These are phyloP conservation scores for Diaporthe sp. DNA, from an alignment of 2,329 filamentous ascomycete genomes.

Conservation along the genomic window DNA sequence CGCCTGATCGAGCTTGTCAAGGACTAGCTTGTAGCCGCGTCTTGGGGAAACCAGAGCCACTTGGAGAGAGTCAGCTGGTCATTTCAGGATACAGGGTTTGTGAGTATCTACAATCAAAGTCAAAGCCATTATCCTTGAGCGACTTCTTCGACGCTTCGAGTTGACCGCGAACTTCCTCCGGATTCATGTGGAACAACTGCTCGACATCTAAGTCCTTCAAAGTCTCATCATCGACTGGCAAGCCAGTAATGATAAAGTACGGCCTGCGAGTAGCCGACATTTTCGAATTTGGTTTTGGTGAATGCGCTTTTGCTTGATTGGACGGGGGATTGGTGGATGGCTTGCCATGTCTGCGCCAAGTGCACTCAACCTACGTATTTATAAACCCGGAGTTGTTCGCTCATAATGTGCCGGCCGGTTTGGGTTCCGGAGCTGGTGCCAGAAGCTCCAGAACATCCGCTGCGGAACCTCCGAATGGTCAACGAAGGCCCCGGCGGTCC, in stretches of 20 bases:
- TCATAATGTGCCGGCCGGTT: no score
- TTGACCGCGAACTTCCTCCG: neutral
- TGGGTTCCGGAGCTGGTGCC: no score
- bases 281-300: neutral
- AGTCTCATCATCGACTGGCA: neutral
- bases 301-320: no score
- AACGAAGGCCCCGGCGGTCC: neutral
- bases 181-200: neutral
- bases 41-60: neutral
- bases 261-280: conserved; percentile 7
- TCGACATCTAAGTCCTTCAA: neutral
- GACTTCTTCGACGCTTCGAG: neutral
- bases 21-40: neutral
- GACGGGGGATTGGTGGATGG: neutral
- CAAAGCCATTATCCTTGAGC: neutral
- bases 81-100: neutral
- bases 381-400: neutral
- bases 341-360: no score
- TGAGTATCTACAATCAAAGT: neutral
- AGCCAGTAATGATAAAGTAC: neutral
- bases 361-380: no score
- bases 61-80: neutral
- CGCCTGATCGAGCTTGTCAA: neutral
- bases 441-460: no score
- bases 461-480: neutral